These are phyloP conservation scores for Przewalskia tangutica DNA, from an alignment of 257 asterid genomes.

Conservation along the genomic window DNA sequence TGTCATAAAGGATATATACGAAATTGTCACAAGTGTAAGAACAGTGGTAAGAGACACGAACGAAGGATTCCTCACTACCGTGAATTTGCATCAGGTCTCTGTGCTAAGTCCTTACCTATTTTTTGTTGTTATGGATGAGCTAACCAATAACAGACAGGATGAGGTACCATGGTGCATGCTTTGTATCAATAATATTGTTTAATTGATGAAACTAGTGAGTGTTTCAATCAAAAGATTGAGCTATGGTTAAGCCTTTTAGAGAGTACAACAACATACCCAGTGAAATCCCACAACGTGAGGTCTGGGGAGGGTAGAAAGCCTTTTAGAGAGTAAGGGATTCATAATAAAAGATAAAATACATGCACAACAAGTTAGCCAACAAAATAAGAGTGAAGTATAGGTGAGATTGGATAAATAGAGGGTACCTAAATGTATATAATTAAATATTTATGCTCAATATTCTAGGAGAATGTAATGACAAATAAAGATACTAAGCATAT, in stretches of 20 bases:
- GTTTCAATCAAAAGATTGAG: too few species aligned
- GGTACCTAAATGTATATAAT: not conserved
- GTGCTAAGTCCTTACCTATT: not conserved
- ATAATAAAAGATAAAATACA: too few species aligned
- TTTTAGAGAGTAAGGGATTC: too few species aligned
- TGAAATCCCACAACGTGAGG: too few species aligned
- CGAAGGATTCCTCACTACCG: not conserved
- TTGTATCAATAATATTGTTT: too few species aligned
- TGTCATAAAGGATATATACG: not conserved
- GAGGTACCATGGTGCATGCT: not conserved
- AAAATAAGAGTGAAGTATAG: not conserved
- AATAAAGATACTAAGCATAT: not conserved
- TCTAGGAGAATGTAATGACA: not conserved
- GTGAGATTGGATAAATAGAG: not conserved
- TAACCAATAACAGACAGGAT: not conserved
- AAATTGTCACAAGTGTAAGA: not conserved
- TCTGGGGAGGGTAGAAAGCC: too few species aligned
- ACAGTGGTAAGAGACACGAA: not conserved
- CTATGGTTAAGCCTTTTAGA: too few species aligned
- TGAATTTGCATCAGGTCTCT: not conserved
- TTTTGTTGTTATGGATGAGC: not conserved
- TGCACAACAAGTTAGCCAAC: not conserved
- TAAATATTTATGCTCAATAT: not conserved
- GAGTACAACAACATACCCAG: too few species aligned
- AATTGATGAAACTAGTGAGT: too few species aligned